A percentile compares a stretch with the other conserved stretches of the same genome.
Conservation (phyloP, 768 basidiomycete species). For the Naganishia antarctica region DNA sequence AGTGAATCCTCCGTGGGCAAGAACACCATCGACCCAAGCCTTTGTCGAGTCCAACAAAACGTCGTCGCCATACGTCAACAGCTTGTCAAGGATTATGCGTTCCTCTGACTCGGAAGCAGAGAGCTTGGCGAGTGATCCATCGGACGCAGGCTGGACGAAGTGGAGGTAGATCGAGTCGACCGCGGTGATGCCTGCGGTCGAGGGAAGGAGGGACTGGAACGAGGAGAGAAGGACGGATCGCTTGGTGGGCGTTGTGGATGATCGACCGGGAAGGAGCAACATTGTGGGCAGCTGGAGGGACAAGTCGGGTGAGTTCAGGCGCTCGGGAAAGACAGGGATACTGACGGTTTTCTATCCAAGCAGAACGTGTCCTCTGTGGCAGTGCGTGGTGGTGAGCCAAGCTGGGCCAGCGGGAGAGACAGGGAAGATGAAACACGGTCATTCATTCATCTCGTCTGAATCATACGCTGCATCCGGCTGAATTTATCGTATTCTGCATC, state of each 20-base stretch:
- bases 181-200: constrained; percentile 53
- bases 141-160: constrained; percentile 63
- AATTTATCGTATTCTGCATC: too few species aligned
- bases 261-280: constrained; percentile 73
- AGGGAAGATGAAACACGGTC: background rate
- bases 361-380: too few species aligned
- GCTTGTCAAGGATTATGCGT: constrained; percentile 59
- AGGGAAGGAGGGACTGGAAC: constrained; percentile 57
- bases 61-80: constrained; percentile 82
- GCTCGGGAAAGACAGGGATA: too few species aligned
- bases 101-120: constrained; percentile 52
- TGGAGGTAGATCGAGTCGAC: constrained; percentile 84
- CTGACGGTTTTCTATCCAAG: too few species aligned
- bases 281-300: constrained; percentile 50
- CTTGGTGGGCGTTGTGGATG: constrained; percentile 67
- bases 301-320: background rate
- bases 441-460: too few species aligned
- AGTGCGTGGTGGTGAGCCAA: too few species aligned
- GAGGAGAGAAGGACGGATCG: constrained; percentile 61
- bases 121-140: constrained; percentile 55
- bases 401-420: background rate
- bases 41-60: constrained; percentile 39
- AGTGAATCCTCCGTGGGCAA: constrained; percentile 51
- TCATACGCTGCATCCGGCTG: background rate
- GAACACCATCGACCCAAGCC: constrained; percentile 35